Evolutionary conservation across 768 basidiomycete genomes (phyloP).

Genomic region (Pisolithus sp.): DNA sequence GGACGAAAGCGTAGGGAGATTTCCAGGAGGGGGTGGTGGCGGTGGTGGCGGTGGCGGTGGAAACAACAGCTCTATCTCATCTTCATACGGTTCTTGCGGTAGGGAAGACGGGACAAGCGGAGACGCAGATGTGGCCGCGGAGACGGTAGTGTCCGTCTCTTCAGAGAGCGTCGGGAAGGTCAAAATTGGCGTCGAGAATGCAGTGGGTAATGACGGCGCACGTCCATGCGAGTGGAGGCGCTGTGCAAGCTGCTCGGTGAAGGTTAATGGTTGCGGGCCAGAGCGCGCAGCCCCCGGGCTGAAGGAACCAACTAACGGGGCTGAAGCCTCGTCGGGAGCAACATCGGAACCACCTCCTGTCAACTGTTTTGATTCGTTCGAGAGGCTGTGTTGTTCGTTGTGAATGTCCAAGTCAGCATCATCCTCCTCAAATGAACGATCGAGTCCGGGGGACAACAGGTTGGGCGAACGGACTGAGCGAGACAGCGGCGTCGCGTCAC

Average conservation of each 20-base stretch:
- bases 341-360: conserved; percentile 20
- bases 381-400: conserved; percentile 44
- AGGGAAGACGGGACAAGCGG: conserved; percentile 21
- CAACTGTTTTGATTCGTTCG: conserved; percentile 53
- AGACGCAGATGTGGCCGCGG: conserved; percentile 16
- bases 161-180: conserved; percentile 36
- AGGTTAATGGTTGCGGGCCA: conserved; percentile 37
- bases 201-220: conserved; percentile 31
- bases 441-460: conserved; percentile 37
- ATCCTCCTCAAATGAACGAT: conserved; percentile 37
- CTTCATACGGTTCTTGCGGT: background rate
- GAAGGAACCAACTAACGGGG: conserved; percentile 50
- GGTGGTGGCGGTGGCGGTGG: conserved; percentile 28
- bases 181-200: conserved; percentile 27
- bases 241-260: conserved; percentile 58
- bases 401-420: conserved; percentile 42
- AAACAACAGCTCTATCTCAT: conserved; percentile 8
- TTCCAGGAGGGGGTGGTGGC: conserved; percentile 32
- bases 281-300: conserved; percentile 32
- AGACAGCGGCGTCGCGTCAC: conserved; percentile 34
- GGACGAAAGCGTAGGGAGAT: conserved; percentile 17
- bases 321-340: conserved; percentile 46
- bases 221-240: conserved; percentile 49
- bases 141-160: conserved; percentile 21
- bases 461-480: conserved; percentile 36